Base-by-base conservation (phyloP, 225 moss, liverwort and hornwort species). In the Neckera pumila region DNA sequence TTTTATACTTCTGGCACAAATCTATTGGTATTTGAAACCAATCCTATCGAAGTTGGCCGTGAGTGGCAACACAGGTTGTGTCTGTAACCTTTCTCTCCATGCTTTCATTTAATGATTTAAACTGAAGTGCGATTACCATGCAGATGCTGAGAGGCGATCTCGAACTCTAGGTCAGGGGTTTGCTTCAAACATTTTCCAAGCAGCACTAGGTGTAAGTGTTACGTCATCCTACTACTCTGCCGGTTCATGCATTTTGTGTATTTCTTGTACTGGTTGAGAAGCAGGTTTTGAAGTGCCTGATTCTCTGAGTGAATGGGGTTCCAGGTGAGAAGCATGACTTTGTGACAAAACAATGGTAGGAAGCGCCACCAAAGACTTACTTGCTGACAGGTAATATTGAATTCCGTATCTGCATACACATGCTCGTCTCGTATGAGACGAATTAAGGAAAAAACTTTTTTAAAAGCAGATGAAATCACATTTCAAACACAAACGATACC, bases 111-210 rank as follows among this genome's bases (percentile, higher is more conserved):
- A 8, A 77, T 28, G 14, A 47, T 33, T 64, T 58, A 36, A 53
- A 76, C 74, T 82, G 40, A 80, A 67, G 28, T 79, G 66, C 11
- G n/a, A 36, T 87, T 64, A 71, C 40, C 70, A 38, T 87, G 79
- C 91, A 94, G 94, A 94, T 89, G 90, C 88, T 45, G 92, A 89
- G 74, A 91, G 89, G 84, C 91, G 90, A 88, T 83, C 91, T 86
- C 89, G 84, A 83, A 72, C 73, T 77, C 7, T 81, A 51, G 87
- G 90, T 86, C 92, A 90, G 72, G 94, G 92, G 11, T 81, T 94
- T 90, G 87, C 94, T 89, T 91, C 94, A 72, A 92, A 87, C 57
- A 31, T 94, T 40, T 90, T 94, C 89, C 91, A 89, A 90, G 92
- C 90, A 87, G 92, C 91, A 78, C 87, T 91, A 53, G 81, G 91